Evolutionary conservation across 176 grass and related monocot species (phyloP), one percentile per base, ranked within the genome.

Genomic region (Carex parvula): DNA sequence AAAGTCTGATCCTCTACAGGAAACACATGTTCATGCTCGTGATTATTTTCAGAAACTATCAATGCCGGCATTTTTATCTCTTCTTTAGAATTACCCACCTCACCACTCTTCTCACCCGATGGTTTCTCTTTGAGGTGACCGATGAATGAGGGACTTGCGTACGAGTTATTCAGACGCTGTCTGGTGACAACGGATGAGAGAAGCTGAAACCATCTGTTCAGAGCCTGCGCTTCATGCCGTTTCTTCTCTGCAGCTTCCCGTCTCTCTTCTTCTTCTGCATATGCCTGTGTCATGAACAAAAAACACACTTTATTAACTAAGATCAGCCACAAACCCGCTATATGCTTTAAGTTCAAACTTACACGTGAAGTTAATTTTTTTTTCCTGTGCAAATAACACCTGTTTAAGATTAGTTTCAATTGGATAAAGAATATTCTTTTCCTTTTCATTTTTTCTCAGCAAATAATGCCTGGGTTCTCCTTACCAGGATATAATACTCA

Each of bases 141-240:
- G 24, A 50, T 57, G 66, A 72, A 70, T 62, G 87, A 87, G 48
- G 91, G 64, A 32, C 83, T 61, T 39, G 68, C 62, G 56, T 95
- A 95, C 11, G 86, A 86, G 18, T 95, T 92, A 85, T 98, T 95
- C 69, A 98, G 80, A 15, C 89, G 70, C 33, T 98, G 89, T 83
- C 91, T 92, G 8, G 89, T 95, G 62, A 87, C 83, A 62, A 98
- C 87, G 35, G 96, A 98, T 71, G 86, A 90, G 17, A 98, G 91
- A 8, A 98, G 85, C 78, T 95, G 93, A 90, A 92, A 95, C 96
- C 93, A 98, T 70, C 92, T 93, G 10, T 88, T 87, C 1, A 98
- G 92, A 87, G 89, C 96, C 56, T 93, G 93, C 64, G 70, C 85
- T 84, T 90, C 91, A 5, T 90, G 86, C 32, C 86, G 88, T 85